Evolutionary conservation across 176 grass and related monocot genomes (phyloP), one percentile per base, ranked within the genome.

Genomic region (Metroxylon sagu): DNA sequence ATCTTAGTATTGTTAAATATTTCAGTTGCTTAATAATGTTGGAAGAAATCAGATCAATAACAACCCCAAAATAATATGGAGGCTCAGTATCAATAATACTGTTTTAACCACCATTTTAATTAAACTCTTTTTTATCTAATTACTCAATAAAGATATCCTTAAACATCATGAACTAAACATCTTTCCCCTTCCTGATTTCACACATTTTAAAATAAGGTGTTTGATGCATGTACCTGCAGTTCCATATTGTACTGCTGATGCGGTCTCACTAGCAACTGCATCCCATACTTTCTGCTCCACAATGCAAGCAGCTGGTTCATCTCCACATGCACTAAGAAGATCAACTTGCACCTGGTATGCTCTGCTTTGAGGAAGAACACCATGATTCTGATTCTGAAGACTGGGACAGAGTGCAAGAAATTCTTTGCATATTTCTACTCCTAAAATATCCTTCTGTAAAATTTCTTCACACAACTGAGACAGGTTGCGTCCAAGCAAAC

Each of bases 401-500:
- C 59, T 79, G 5, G 83, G 71, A 60, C 71, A 87, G 62, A 77
- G 55, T 35, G 61, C 66, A 84, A 90, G 77, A 26, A 96, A 66
- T 18, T 96, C 91, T 73, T 82, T 84, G 53, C 80, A 90, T 43
- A 82, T 66, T 59, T 77, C 61, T 57, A 75, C 23, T 60, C 69
- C 53, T 19, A 77, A 57, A 56, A 64, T 31, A 72, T 84, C 66
- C 16, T 87, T 84, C 50, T 77, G 74, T 54, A 90, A 67, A 66
- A 96, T 80, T 62, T 96, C 83, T 30, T 88, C 78, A 6, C 75
- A 90, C 51, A 96, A 75, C 57, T 96, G 86, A 71, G 80, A 90
- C 54, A 96, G 72, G 55, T 90, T 79, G 30, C 66, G 75, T 16
- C 92, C 80, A 0, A 96, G 74, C 19, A 96, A 82, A 66, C 86